Base-by-base conservation (phyloP, 1,284 basidiomycete species). In the Pseudozyma hubeiensis region DNA sequence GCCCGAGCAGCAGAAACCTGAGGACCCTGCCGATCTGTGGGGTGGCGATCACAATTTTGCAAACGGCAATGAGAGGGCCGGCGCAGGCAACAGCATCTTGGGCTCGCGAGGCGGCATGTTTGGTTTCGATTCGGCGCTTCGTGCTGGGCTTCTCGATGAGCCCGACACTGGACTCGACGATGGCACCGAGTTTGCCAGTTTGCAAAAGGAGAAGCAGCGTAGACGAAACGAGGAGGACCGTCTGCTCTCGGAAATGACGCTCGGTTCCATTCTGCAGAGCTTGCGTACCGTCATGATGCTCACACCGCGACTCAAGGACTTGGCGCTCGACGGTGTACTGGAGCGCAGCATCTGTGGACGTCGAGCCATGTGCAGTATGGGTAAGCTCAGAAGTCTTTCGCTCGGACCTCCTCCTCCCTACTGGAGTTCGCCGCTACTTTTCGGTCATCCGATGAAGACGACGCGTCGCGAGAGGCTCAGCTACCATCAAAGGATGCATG, bases 341-440 rank as follows among this genome's bases (percentile, higher is more conserved):
- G 76, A 78, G 39, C 61, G 72, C 33, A 61, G 66, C 40, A 62
- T 78, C 41, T 65, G 68, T 37, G 76, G 75, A n/a, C 60, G 67
- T 30, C 59, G 73, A 37, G 63, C 68, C 19, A 70, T 69, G 69
- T 64, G 60, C 60, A 70, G 56, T 47, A 66, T 78, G 63, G 63
- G 64, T 48, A 75, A 78, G 58, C 64, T 78, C 53, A 68, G 69
- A 37, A 68, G 66, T 17, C 69, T 78, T 5, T 76, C 76, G 7
- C 64, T 78, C 11, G 76, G 76, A 9, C 76, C 76, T 40, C 76
- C 74, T 4, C 76, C 76, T 6, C 76, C 72, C 6, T 76, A 73
- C 50, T 78, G 76, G 76, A 74, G 74, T 41, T 75, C 72, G n/a
- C 73, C 76, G 24, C 57, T 78, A 4, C 62, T 73, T 11, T 72